Evolutionary conservation across 768 basidiomycete species (phyloP).

Genomic region (Agrocybe praecox): DNA sequence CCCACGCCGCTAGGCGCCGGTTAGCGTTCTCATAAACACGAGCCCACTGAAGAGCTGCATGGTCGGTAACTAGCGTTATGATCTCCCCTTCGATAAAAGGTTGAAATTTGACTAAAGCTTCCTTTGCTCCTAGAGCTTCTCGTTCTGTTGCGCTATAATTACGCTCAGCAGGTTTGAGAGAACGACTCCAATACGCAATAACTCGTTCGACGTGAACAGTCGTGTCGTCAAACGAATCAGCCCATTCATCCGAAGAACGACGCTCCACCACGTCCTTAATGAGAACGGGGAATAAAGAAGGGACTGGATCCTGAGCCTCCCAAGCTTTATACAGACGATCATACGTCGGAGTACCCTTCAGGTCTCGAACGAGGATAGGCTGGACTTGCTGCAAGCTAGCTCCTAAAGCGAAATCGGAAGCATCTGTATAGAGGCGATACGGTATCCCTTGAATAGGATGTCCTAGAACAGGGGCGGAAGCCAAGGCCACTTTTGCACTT

Average conservation of each 20-base stretch:
- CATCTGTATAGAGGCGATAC: constrained; percentile 39
- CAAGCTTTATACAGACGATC: constrained; percentile 22
- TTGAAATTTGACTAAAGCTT: constrained; percentile 38
- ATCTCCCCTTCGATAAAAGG: constrained; percentile 35
- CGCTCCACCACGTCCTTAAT: constrained; percentile 21
- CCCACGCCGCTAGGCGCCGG: constrained; percentile 35
- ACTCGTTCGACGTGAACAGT: constrained; percentile 26
- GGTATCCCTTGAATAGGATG: too few relatives aligned
- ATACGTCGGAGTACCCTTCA: constrained; percentile 28
- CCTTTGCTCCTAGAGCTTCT: constrained; percentile 39
- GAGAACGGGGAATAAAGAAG: constrained; percentile 18
- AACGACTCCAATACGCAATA: constrained; percentile 18
- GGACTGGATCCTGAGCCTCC: constrained; percentile 18
- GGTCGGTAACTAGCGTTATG: constrained; percentile 29
- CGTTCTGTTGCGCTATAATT: constrained; percentile 40
- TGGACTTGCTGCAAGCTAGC: constrained; percentile 36
- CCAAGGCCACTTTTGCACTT: too few relatives aligned
- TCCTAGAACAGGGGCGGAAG: too few relatives aligned
- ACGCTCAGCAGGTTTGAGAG: constrained; percentile 31
- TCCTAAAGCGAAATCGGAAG: constrained; percentile 29
- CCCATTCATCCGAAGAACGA: constrained; percentile 20
- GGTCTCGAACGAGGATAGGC: constrained; percentile 23
- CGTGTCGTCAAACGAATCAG: constrained; percentile 27
- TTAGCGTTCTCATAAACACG: constrained; percentile 40
- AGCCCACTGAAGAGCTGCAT: constrained; percentile 37